These are phyloP conservation scores for Neurospora hispaniola DNA, from an alignment of 495 filamentous ascomycete species.

Conservation along the genomic window DNA sequence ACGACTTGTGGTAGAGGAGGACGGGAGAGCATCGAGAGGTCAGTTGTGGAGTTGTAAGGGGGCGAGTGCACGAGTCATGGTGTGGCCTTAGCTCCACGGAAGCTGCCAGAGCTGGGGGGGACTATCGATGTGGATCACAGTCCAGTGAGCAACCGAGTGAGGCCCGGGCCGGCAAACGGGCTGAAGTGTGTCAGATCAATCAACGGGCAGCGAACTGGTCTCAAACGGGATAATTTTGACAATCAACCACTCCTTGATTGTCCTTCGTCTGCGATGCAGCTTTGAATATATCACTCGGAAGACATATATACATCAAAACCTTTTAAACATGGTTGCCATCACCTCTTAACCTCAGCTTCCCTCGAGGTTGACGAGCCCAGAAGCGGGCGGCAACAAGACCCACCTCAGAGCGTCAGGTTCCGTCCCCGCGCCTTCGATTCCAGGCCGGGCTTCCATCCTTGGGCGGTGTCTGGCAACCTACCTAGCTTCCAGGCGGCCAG, in stretches of 20 bases:
- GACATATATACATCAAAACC: not conserved
- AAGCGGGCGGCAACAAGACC: not conserved
- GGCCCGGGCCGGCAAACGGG: not conserved
- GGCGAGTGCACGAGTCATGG: not conserved
- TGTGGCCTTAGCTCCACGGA: not conserved
- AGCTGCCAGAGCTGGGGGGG: not conserved
- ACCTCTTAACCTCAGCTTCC: not conserved
- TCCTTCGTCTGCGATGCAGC: not conserved
- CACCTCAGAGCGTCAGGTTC: not conserved
- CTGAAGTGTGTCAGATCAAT: not conserved
- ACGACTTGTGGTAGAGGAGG: not conserved
- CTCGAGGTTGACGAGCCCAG: not conserved
- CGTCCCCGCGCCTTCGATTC: not conserved
- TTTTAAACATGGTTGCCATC: not conserved
- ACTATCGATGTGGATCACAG: not conserved
- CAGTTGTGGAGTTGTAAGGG: not conserved
- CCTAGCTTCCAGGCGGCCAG: not conserved
- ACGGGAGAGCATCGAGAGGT: not conserved
- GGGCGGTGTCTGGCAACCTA: not conserved
- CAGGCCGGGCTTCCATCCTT: not conserved
- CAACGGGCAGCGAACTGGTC: not conserved
- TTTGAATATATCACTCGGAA: not conserved
- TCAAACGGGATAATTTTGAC: not conserved
- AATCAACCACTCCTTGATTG: not conserved
- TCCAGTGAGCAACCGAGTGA: not conserved